phyloP scores from a whole-genome alignment of 2,329 filamentous ascomycete genomes.

The Ophiostoma tasmaniense region DNA sequence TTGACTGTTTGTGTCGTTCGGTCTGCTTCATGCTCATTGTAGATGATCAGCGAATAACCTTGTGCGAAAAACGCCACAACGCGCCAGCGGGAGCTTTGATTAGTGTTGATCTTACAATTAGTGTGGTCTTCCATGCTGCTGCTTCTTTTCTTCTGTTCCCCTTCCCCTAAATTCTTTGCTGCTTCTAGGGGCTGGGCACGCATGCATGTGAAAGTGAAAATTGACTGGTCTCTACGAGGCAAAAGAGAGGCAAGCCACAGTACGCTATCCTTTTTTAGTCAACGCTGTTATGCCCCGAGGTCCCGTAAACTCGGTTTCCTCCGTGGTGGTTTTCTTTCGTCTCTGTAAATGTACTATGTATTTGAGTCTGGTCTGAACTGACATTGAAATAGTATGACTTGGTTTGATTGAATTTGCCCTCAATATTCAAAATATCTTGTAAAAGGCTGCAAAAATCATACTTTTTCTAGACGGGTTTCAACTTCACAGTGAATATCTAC shows the following conservation, averaged over 20 bases:
- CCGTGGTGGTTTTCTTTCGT: background rate
- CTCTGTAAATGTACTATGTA: no score
- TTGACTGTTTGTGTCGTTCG: background rate
- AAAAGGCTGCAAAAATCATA: background rate
- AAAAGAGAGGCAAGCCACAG: background rate
- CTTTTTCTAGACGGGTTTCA: no score
- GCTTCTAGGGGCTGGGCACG: conserved; percentile 1
- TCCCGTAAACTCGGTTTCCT: background rate
- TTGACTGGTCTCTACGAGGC: background rate
- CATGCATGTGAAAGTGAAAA: background rate
- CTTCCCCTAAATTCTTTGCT: background rate
- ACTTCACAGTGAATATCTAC: no score
- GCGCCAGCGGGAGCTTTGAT: conserved; percentile 1
- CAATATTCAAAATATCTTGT: background rate
- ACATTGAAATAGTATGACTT: no score
- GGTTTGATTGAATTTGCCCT: background rate
- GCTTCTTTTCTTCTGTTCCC: background rate
- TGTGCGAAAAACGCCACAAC: background rate
- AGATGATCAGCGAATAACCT: background rate
- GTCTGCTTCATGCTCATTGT: background rate
- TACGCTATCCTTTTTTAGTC: background rate
- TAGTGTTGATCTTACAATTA: conserved; percentile 7
- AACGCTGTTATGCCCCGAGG: background rate
- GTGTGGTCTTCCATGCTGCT: background rate
- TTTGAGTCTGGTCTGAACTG: background rate